These are phyloP conservation scores for Lentinula guzmanii DNA, from an alignment of 768 basidiomycete genomes.

Conservation along the genomic window DNA sequence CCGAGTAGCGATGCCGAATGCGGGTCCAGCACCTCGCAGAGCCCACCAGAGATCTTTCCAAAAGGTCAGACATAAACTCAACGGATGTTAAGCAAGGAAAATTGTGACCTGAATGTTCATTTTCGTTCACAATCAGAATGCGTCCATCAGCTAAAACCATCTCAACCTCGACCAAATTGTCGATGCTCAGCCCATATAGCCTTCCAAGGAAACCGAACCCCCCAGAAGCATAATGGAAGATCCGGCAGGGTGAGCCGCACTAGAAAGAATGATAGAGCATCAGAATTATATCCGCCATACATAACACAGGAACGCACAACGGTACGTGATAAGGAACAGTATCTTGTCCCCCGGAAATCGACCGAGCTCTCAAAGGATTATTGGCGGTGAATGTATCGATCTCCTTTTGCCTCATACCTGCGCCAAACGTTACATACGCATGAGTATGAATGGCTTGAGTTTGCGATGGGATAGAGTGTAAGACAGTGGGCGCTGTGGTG, in stretches of 20 bases:
- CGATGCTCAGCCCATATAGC: slow-evolving; percentile 79
- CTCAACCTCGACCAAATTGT: slow-evolving; percentile 88
- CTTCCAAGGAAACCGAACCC: slow-evolving; percentile 88
- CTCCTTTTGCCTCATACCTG: slow-evolving; percentile 81
- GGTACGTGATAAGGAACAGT: slow-evolving; percentile 77
- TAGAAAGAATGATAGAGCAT: slow-evolving; percentile 18
- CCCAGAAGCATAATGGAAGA: slow-evolving; percentile 79
- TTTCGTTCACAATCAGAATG: slow-evolving; percentile 73
- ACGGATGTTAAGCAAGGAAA: background rate
- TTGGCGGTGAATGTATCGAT: slow-evolving; percentile 72
- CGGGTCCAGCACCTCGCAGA: slow-evolving; percentile 75
- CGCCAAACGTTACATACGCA: slow-evolving; percentile 82
- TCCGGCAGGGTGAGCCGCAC: slow-evolving; percentile 75
- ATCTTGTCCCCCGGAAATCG: slow-evolving; percentile 41
- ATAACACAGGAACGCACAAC: slow-evolving; percentile 40
- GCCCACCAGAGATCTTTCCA: slow-evolving; percentile 81
- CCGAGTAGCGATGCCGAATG: slow-evolving; percentile 81
- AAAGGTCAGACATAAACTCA: background rate
- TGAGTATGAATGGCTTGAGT: slow-evolving; percentile 60
- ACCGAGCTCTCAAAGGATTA: slow-evolving; percentile 57
- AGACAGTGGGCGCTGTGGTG: slow-evolving; percentile 10
- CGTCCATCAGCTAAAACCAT: slow-evolving; percentile 87
- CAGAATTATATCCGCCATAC: background rate
- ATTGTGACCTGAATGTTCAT: slow-evolving; percentile 55
- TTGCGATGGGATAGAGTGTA: slow-evolving; percentile 36